Base-by-base conservation (phyloP, 73 alveolate species). In the Blepharisma japonicum region DNA sequence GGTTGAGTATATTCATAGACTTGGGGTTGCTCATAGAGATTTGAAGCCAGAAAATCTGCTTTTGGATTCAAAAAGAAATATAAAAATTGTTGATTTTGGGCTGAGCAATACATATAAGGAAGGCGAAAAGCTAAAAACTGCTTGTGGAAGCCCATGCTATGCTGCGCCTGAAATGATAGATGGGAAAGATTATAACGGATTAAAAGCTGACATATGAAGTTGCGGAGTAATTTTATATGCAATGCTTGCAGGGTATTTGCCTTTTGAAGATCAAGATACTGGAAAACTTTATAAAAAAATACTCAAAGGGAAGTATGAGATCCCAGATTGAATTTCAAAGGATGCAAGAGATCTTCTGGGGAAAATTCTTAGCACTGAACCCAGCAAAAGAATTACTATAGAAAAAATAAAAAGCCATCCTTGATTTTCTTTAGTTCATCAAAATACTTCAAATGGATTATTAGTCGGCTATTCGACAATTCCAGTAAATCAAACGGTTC, bases 181-280 rank as follows among this genome's bases (percentile, higher is more conserved):
- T 32, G 42, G 98, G 6, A 56, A 90, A 71, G 68, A 53, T 20
- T 92, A 92, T 79, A 82, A 78, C 66, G 95, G 94, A 6, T 50
- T 77, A 27, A 45, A 70, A 42, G 89, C 89, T n/a, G 99, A 94
- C 72, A 90, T 92, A 38, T 94, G 99, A 97, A 81, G 94, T 72
- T 77, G 94, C 66, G 99, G 99, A 3, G 93, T 92, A 6, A 92
- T 94, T 20, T 32, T 32, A 32, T 32, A 32, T 32, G 42, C 42
- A 32, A 32, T 32, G 42, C 42, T 32, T 32, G 42, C 42, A 32
- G 42, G 42, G 42, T 32, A 32, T 32, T 32, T 32, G 3, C 42
- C 42, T 0, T 32, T 32, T 71, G 96, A 94, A 81, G 96, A 94
- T 71, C 81, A 83, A 6, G 85, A 94, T 72, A 92, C 95, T 50